A percentile compares a stretch with the other conserved stretches of the same genome.
These are phyloP conservation scores for Salvia sclarea DNA, from an alignment of 305 asterid genomes.

Conservation along the genomic window DNA sequence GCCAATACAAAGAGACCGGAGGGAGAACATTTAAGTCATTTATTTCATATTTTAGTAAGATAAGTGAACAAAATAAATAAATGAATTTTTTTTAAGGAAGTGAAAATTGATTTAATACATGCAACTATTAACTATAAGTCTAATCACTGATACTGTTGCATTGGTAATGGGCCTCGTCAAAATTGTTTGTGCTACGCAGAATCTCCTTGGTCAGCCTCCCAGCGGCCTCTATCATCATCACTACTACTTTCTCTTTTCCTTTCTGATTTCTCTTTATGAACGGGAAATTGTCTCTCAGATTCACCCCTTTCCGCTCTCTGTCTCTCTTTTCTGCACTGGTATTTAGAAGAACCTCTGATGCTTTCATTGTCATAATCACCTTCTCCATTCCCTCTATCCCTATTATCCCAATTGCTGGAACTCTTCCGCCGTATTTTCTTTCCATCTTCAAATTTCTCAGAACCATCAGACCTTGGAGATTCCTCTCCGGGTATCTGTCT, in stretches of 20 bases:
- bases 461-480: slow-evolving; percentile 31
- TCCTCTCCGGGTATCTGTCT: slow-evolving; percentile 24
- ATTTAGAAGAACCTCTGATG: slow-evolving; percentile 30
- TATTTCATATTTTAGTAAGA: too few species aligned
- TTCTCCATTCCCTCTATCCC: slow-evolving; percentile 31
- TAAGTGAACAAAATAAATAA: too few species aligned
- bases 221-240: slow-evolving; percentile 48
- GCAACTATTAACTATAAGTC: too few species aligned
- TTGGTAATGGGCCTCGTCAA: slow-evolving; percentile 24
- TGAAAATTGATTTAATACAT: too few species aligned
- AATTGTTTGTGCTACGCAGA: slow-evolving; percentile 18
- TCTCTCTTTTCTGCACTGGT: slow-evolving; percentile 16
- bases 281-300: slow-evolving; percentile 18
- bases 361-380: slow-evolving; percentile 26
- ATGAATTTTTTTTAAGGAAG: too few species aligned
- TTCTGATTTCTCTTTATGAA: slow-evolving; percentile 32
- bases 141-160: too few species aligned
- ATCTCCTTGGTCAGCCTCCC: slow-evolving; percentile 48
- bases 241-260: slow-evolving; percentile 33
- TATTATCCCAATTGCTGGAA: slow-evolving; percentile 31
- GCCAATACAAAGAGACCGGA: too few species aligned
- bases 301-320: slow-evolving; percentile 10
- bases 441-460: slow-evolving; percentile 36
- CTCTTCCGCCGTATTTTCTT: slow-evolving; percentile 26
- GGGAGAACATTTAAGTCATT: too few species aligned